Conservation (phyloP, 129 eudicot genomes). For the carrot (Daucus carota) region DNA sequence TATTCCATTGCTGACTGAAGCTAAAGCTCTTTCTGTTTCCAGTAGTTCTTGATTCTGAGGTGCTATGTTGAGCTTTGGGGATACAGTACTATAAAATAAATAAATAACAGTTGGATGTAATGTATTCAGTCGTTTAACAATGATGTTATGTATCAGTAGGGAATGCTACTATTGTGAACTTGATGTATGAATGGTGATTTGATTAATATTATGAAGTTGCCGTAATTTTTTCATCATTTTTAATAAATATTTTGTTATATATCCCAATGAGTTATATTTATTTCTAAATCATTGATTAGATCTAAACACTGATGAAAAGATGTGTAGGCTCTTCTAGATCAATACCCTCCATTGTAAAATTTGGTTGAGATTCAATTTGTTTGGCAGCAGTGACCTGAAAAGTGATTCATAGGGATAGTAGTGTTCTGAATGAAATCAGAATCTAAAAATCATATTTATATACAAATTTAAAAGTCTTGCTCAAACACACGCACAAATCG, state of each 20-base stretch:
- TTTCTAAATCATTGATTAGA: too few species aligned
- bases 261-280: neutral
- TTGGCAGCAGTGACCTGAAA: neutral
- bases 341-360: neutral
- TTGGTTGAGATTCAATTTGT: neutral
- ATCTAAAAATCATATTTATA: too few species aligned
- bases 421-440: too few species aligned
- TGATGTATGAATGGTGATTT: neutral
- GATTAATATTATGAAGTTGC: neutral
- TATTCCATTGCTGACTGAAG: slow-evolving; percentile 61
- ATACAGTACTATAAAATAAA: neutral
- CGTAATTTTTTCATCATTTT: neutral
- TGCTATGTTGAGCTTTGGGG: slow-evolving; percentile 3
- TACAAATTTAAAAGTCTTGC: too few species aligned
- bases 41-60: slow-evolving; percentile 22
- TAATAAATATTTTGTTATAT: neutral
- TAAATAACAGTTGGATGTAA: neutral
- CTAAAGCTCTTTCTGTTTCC: slow-evolving; percentile 45
- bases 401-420: neutral
- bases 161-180: neutral
- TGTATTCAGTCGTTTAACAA: neutral
- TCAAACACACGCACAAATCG: too few species aligned
- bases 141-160: neutral
- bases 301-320: neutral
- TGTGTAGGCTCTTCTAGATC: neutral